Conservation (phyloP, 23 red algal genomes). For the Gracilariopsis chorda region DNA sequence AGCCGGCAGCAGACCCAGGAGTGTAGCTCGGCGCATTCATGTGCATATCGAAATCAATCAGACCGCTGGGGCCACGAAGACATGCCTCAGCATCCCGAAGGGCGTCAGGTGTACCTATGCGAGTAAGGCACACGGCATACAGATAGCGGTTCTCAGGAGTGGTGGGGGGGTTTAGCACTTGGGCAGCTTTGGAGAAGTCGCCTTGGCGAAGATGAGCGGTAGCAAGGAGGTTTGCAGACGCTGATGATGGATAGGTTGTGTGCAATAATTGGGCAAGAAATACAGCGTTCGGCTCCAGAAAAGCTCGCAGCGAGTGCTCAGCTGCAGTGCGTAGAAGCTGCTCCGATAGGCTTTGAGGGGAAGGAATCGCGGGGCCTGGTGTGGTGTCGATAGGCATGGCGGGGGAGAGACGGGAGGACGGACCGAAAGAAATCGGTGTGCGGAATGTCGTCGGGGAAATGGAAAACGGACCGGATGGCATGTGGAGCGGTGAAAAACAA, state of each 20-base stretch:
- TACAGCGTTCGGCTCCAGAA: slow-evolving; percentile 58
- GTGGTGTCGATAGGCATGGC: not conserved
- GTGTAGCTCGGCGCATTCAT: not conserved
- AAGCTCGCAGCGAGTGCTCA: slow-evolving; percentile 51
- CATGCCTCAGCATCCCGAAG: slow-evolving; percentile 62
- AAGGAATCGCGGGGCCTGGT: not conserved
- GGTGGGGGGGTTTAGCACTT: slow-evolving; percentile 28
- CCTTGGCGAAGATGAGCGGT: slow-evolving; percentile 56
- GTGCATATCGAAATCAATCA: slow-evolving; percentile 20
- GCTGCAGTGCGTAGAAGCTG: slow-evolving; percentile 48
- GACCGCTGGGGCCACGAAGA: slow-evolving; percentile 10
- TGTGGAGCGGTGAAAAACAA: slow-evolving; percentile 20
- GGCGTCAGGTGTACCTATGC: slow-evolving; percentile 47
- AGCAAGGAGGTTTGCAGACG: slow-evolving; percentile 57
- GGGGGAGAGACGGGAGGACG: not conserved
- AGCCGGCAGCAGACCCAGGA: slow-evolving; percentile 54
- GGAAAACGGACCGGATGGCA: not conserved
- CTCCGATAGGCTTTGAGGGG: slow-evolving; percentile 18
- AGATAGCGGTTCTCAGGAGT: slow-evolving; percentile 39
- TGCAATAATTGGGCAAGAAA: slow-evolving; percentile 73
- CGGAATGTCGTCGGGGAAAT: not conserved
- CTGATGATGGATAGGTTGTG: slow-evolving; percentile 33
- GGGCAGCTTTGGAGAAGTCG: slow-evolving; percentile 30
- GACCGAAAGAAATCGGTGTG: not conserved
- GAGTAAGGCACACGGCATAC: slow-evolving; percentile 50